phyloP scores from a whole-genome alignment of 108 stramenopile genomes.

The Aurantiochytrium sp. region DNA sequence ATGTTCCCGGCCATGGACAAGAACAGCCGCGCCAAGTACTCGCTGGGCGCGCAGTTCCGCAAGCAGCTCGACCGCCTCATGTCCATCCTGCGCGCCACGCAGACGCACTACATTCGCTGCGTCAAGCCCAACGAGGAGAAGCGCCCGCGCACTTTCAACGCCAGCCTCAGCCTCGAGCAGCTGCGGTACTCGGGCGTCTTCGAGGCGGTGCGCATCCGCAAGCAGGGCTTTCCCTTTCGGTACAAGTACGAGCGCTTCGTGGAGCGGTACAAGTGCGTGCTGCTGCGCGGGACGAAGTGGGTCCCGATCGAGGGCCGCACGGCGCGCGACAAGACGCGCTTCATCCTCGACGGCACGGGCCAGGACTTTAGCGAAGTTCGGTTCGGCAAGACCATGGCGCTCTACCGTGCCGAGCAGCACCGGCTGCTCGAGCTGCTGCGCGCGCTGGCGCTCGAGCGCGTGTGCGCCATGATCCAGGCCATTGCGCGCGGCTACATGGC shows the following conservation, averaged over 20 bases:
- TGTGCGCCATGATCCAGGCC: constrained; percentile 34
- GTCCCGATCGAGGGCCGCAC: not conserved
- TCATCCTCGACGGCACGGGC: not conserved
- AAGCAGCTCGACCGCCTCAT: constrained; percentile 52
- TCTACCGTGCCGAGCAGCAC: constrained; percentile 27
- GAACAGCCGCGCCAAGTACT: constrained; percentile 8
- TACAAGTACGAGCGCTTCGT: constrained; percentile 32
- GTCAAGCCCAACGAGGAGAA: constrained; percentile 61
- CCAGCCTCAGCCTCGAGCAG: constrained; percentile 36
- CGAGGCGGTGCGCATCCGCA: constrained; percentile 43
- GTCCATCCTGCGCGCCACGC: constrained; percentile 43
- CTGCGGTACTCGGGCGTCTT: constrained; percentile 44
- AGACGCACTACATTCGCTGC: constrained; percentile 60
- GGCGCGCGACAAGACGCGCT: not conserved
- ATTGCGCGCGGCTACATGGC: constrained; percentile 31
- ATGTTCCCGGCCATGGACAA: constrained; percentile 32
- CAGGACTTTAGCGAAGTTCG: not conserved
- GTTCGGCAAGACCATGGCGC: constrained; percentile 3
- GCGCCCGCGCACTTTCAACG: constrained; percentile 40
- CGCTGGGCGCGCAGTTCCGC: constrained; percentile 54
- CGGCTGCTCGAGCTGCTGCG: constrained; percentile 28
- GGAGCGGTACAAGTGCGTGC: constrained; percentile 35
- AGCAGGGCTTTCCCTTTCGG: constrained; percentile 42
- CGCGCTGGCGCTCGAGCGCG: not conserved
- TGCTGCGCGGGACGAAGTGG: constrained; percentile 9